These are phyloP conservation scores for Metschnikowia amazonensis DNA, from an alignment of 805 yeast species.

Conservation along the genomic window DNA sequence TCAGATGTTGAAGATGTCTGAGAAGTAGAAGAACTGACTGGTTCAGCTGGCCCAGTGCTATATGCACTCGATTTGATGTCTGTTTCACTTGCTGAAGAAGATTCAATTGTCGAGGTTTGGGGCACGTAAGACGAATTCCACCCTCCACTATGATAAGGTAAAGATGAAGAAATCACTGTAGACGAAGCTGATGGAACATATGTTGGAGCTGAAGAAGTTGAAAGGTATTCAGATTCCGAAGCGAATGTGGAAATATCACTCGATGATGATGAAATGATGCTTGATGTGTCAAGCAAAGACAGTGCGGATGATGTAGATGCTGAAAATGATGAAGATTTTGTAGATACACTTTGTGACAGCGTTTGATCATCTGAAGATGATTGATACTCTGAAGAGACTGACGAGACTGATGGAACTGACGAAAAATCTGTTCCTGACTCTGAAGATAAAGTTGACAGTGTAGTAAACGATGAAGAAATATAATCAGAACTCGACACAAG, in stretches of 20 bases:
- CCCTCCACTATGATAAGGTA: neutral
- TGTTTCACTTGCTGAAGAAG: neutral
- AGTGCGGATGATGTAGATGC: neutral
- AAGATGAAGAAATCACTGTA: neutral
- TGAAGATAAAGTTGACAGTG: neutral
- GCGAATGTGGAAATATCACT: neutral
- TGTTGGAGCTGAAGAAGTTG: neutral
- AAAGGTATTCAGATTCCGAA: neutral
- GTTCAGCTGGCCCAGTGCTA: neutral
- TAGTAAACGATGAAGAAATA: neutral
- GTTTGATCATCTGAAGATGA: neutral
- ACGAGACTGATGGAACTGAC: no score
- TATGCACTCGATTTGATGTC: neutral
- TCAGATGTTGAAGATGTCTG: neutral
- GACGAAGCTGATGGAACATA: neutral
- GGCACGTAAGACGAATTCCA: neutral
- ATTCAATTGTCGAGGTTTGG: neutral
- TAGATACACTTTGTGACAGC: neutral
- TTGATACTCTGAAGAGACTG: neutral
- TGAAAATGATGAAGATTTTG: neutral
- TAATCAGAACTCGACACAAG: neutral
- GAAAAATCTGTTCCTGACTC: neutral
- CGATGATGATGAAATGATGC: neutral
- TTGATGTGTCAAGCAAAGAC: neutral
- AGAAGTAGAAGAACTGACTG: neutral